Conservation (phyloP, 129 eudicot species). For the Lactuca saligna region DNA sequence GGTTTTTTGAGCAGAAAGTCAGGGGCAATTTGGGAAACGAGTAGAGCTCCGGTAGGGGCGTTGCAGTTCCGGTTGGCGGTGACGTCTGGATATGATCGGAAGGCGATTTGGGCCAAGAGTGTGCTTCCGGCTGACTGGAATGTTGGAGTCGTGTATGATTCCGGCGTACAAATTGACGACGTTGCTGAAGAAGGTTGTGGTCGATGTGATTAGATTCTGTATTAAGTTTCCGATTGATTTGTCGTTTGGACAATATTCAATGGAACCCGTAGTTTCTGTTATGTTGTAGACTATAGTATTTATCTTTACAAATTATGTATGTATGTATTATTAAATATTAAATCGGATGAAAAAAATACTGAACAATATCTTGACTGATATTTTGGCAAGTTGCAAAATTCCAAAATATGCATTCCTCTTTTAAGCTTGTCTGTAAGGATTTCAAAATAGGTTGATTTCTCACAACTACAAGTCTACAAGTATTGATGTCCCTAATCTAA, state of each 20-base stretch:
- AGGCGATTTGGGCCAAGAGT: slow-evolving; percentile 52
- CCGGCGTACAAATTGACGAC: slow-evolving; percentile 71
- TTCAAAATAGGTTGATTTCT: too few relatives aligned
- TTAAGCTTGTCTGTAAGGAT: not conserved
- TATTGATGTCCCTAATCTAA: too few relatives aligned
- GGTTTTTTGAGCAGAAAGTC: slow-evolving; percentile 46
- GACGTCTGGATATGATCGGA: slow-evolving; percentile 62
- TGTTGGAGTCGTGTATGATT: slow-evolving; percentile 57
- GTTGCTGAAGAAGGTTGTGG: slow-evolving; percentile 72
- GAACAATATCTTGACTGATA: not conserved
- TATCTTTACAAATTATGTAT: not conserved
- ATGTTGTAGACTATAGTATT: not conserved
- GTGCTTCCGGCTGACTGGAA: slow-evolving; percentile 72
- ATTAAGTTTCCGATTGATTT: not conserved
- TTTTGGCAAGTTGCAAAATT: not conserved
- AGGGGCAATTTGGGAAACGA: slow-evolving; percentile 90
- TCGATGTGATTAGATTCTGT: slow-evolving; percentile 51
- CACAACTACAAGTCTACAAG: too few relatives aligned
- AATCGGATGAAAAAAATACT: not conserved
- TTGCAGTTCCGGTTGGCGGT: slow-evolving; percentile 67
- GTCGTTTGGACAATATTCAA: not conserved
- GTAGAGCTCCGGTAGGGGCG: slow-evolving; percentile 55
- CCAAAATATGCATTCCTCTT: too few relatives aligned
- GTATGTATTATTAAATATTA: not conserved
- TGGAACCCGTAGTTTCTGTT: not conserved